Conservation (phyloP, 306 rosid species). For the Luffa acutangula region DNA sequence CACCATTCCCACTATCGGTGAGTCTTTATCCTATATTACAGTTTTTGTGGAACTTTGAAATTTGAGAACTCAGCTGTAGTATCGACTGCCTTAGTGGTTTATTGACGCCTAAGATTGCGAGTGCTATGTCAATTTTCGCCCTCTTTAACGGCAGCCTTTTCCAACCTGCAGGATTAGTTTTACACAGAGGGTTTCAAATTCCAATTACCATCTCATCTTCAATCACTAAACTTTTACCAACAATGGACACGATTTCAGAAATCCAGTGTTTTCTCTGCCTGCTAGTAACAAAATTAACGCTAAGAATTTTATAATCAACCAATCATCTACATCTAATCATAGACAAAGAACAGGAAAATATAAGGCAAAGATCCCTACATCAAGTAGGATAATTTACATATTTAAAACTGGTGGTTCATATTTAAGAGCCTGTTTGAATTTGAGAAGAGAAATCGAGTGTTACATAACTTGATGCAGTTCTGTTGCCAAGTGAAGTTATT, state of each 20-base stretch:
- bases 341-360: not conserved
- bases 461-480: not conserved
- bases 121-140: not conserved
- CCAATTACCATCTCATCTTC: not conserved
- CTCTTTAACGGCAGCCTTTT: not conserved
- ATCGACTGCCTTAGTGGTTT: not conserved
- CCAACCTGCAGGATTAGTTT: not conserved
- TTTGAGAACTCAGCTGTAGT: not conserved
- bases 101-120: not conserved
- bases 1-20: constrained; percentile 90
- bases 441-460: not conserved
- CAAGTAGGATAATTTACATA: not conserved
- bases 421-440: not conserved
- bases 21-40: constrained; percentile 1
- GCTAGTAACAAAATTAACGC: not conserved
- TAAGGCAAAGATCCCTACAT: not conserved
- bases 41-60: not conserved
- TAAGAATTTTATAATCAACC: not conserved
- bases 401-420: not conserved
- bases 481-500: not conserved
- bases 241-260: not conserved
- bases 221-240: not conserved
- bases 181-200: not conserved
- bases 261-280: not conserved
- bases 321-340: not conserved